Evolutionary conservation across 345 rosid genomes (phyloP).

Genomic region (Gossypium australe): DNA sequence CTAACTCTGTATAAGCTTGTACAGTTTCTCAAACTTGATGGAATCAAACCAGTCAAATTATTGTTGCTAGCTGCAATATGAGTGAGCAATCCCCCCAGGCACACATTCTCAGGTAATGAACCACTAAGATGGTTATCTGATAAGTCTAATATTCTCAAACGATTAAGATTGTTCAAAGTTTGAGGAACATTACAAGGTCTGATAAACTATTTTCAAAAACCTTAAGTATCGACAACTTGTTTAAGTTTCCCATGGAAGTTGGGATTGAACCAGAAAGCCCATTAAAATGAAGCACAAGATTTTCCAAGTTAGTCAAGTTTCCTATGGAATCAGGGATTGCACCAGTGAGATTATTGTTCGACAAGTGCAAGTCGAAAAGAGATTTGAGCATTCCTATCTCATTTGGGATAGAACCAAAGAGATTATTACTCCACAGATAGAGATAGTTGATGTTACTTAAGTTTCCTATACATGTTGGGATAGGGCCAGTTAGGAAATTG

Average conservation of each 20-base stretch:
- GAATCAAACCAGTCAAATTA: too few species aligned
- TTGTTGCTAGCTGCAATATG: too few species aligned
- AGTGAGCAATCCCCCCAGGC: too few species aligned
- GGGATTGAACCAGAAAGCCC: too few species aligned
- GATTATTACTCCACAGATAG: background rate
- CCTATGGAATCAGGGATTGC: background rate
- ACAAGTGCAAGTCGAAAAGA: background rate
- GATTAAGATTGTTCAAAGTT: background rate
- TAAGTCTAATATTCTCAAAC: fast-evolving
- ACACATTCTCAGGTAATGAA: background rate
- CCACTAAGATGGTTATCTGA: background rate
- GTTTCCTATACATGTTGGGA: background rate
- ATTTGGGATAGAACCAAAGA: background rate
- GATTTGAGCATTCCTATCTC: background rate
- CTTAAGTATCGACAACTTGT: too few species aligned
- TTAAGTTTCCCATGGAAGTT: too few species aligned
- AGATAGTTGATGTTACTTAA: background rate
- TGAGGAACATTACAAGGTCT: background rate
- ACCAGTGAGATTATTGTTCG: background rate
- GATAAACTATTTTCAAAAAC: background rate
- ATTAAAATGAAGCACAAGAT: background rate
- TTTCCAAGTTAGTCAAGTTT: background rate
- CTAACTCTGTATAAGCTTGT: too few species aligned
- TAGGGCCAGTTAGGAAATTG: background rate
- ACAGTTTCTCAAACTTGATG: too few species aligned